These are phyloP conservation scores for Verticillium zaregamsianum DNA, from an alignment of 2,329 filamentous ascomycete species.

Conservation along the genomic window DNA sequence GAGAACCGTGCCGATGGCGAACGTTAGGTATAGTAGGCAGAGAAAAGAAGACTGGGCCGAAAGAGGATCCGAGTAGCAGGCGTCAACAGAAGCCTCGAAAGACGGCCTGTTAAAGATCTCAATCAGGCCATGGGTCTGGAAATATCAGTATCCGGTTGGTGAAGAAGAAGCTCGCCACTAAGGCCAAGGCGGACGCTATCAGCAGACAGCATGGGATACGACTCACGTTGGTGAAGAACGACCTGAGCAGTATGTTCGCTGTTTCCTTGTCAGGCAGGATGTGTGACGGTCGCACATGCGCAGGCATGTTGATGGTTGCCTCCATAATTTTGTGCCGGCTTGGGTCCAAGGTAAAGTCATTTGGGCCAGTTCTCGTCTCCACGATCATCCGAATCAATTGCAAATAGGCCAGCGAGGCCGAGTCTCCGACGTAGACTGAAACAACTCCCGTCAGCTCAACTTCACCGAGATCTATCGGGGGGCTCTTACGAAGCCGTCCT, in stretches of 20 bases:
- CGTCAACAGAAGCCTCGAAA: slow-evolving; percentile 45
- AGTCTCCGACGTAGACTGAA: slow-evolving; percentile 58
- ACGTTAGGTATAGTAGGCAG: slow-evolving; percentile 57
- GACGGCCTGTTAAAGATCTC: slow-evolving; percentile 51
- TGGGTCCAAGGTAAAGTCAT: slow-evolving; percentile 54
- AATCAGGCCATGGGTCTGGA: slow-evolving; percentile 43
- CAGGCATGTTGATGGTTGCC: slow-evolving; percentile 42
- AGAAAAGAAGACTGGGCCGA: slow-evolving; percentile 45
- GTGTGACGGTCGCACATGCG: slow-evolving; percentile 40
- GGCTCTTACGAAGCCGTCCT: slow-evolving; percentile 48
- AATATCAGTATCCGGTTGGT: slow-evolving; percentile 35
- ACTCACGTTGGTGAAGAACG: slow-evolving; percentile 58
- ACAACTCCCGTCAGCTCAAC: slow-evolving; percentile 9
- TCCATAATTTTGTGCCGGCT: slow-evolving; percentile 54
- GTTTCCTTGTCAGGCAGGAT: slow-evolving; percentile 52
- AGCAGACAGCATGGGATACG: neutral
- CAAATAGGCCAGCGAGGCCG: slow-evolving; percentile 57
- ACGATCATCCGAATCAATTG: slow-evolving; percentile 59
- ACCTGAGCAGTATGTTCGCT: slow-evolving; percentile 49
- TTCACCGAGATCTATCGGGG: neutral
- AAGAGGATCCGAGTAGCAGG: slow-evolving; percentile 51
- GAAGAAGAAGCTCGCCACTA: neutral
- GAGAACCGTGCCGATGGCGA: slow-evolving; percentile 59
- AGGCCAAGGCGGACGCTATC: neutral
- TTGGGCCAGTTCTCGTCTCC: slow-evolving; percentile 47